Base-by-base conservation (phyloP, 2,329 filamentous ascomycete genomes). In the Ambrosiella beaveri region DNA sequence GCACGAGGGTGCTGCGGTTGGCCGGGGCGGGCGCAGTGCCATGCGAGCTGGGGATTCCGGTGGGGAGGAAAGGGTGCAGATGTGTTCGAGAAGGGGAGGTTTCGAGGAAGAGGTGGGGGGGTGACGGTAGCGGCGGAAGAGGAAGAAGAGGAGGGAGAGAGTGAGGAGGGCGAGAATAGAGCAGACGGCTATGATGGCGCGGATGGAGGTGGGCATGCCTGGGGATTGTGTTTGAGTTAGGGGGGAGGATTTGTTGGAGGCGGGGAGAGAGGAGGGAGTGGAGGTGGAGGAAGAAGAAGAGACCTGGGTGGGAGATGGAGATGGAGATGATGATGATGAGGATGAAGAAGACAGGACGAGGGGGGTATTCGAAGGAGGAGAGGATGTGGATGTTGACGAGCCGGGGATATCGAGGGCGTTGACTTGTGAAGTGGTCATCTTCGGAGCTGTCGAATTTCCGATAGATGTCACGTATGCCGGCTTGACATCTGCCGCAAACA, bases 121-220 rank as follows among this genome's bases (percentile, higher is more conserved):
- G 35, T 40, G 44, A n/a, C 56, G 56, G 12, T 45, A 52, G 7
- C 56, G 57, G 36, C 57, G 19, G n/a, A 60, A 19, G 17, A 56
- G 58, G 37, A 55, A 44, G 7, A 60, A 36, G n/a, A 56, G 50
- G 9, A 49, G 51, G n/a, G 53, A 51, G 6, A 57, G 49, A 19
- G 47, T 51, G 8, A 51, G 19, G 47, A 56, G 15, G 2, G 59
- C 52, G 35, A 60, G 19, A 3, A 55, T 39, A 36, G 59, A 54
- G 38, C 59, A 60, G 8, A 60, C 50, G n/a, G 51, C 51, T 27
- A 60, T 57, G 6, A 60, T 47, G n/a, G 40, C 56, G 27, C 56
- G 51, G 7, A 60, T 58, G 17, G 41, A 40, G 6, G 54, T 19
- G 9, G 59, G 52, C 7, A 60, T 57, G 3, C 56, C 52, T 17